Evolutionary conservation across 495 filamentous ascomycete genomes (phyloP), one percentile per base, ranked within the genome.

Genomic region (Neurospora sp.): DNA sequence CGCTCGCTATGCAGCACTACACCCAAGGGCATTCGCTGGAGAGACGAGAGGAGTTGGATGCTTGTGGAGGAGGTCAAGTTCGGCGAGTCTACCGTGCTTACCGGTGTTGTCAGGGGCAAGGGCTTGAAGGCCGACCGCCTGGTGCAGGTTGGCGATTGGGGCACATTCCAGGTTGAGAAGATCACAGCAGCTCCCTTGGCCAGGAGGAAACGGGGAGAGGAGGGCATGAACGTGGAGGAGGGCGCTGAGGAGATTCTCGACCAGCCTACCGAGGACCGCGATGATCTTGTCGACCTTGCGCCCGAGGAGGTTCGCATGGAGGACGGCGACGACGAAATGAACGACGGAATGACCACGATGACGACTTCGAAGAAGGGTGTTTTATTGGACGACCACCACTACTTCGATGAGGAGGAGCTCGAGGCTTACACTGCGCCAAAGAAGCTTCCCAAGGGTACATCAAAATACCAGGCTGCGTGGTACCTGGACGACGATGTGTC

Each of bases 11-110:
- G 96, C 82, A 96, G 90, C 70, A 91, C 90, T 7, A 93, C 89
- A 10, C 95, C 96, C 31, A 98, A 97, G 81, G 96, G 96, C 9
- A 87, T 99, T 22, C 85, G 89, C 65, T 99, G 96, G 96, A 89
- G 96, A 76, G 96, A 98, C 73, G 91, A 96, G 73, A 86, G 96
- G 73, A 95, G 93, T 75, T 99, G 95, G 91, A 93, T 99, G 90
- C 83, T 97, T 35, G 89, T 94, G 8, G 95, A 99, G 74, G 87
- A 93, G 70, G 86, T 97, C 22, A 79, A 87, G 77, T 96, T 92
- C 88, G 85, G 87, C 12, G 83, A 85, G 4, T 85, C 89, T 68
- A 90, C 93, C 14, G 82, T 93, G 22, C 71, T 99, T n/a, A 95
- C 93, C 3, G 96, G 96, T 74, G 88, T 96, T 7, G 88, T 98